A percentile compares a stretch with the other conserved stretches of the same genome.
Evolutionary conservation across 768 basidiomycete species (phyloP).

Genomic region (Lentinula guzmanii): DNA sequence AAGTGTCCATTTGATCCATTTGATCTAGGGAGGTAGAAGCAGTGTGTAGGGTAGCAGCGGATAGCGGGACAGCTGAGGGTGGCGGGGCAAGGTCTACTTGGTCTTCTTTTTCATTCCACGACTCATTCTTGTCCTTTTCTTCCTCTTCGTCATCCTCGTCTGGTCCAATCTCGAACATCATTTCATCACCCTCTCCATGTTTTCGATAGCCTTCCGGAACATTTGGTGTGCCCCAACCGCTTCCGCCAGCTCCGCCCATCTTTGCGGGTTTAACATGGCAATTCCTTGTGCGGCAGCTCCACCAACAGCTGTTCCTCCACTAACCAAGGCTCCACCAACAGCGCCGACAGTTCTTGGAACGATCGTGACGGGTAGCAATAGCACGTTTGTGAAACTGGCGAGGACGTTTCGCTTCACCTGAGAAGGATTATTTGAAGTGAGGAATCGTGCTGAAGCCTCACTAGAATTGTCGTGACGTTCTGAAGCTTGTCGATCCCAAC

Average conservation of each 20-base stretch:
- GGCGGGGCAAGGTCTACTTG: not conserved
- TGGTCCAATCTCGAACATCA: conserved; percentile 45
- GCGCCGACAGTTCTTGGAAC: conserved; percentile 67
- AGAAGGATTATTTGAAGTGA: conserved; percentile 83
- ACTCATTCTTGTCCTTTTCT: not conserved
- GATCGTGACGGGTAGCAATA: conserved; percentile 92
- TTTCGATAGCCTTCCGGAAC: conserved; percentile 24
- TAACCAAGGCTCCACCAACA: conserved; percentile 45
- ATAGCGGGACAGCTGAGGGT: not conserved
- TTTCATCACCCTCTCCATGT: conserved; percentile 33
- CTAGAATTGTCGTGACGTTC: conserved; percentile 8
- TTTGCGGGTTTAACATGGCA: conserved; percentile 83
- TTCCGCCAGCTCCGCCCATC: conserved; percentile 53
- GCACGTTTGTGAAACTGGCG: conserved; percentile 83
- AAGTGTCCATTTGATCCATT: conserved; percentile 60
- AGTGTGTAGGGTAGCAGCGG: not conserved
- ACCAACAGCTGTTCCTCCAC: conserved; percentile 69
- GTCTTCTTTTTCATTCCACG: not conserved
- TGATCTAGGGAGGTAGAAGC: not conserved
- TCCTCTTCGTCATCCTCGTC: conserved; percentile 32
- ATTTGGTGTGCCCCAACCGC: conserved; percentile 8
- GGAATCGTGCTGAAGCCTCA: conserved; percentile 51
- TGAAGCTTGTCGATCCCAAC: conserved; percentile 63
- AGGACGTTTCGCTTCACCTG: conserved; percentile 90
- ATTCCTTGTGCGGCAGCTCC: conserved; percentile 79